Base-by-base conservation (phyloP, 495 filamentous ascomycete species). In the Podospora pseudocomata region DNA sequence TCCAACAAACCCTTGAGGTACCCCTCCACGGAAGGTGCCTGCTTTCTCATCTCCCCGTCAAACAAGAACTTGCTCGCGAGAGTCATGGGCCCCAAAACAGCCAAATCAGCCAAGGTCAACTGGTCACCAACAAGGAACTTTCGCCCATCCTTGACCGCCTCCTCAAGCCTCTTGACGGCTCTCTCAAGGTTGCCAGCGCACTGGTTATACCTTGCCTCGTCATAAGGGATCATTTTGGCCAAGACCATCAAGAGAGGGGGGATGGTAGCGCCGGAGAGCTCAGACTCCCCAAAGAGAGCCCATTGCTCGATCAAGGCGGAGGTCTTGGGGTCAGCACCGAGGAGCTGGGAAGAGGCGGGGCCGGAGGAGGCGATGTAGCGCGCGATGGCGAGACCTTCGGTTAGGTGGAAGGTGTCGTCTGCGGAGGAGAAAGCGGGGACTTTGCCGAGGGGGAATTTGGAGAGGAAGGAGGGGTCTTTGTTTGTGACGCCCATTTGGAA, bases 381-480 rank as follows among this genome's bases (percentile, higher is more conserved):
- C 11, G 81, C 77, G 74, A 89, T 89, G 68, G 87, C 87, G 44
- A 81, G 79, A 63, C 82, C 81, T 68, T 88, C 86, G 71, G 81
- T 71, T 55, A 88, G 68, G 67, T 23, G 67, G 69, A 83, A 78
- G 16, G 32, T 60, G 59, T 86, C 86, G 69, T 87, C 84, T 63
- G 84, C 76, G 61, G 74, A 78, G 69, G 85, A 82, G 73, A 88
- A 85, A 60, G 81, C 82, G 54, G 87, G 87, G 20, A 87, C 83
- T 67, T 88, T 88, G 75, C 86, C 87, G 26, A 84, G 65, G 18
- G 86, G 86, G 78, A 88, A 89, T 72, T 89, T 89, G 79, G 84
- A 69, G 27, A 86, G 76, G 79, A 82, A 88, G 2, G 83, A 82
- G 5, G 82, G 80, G 18, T 78, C 77, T 18, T 68, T 69, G 79